phyloP scores from a whole-genome alignment of 352 stramenopile genomes.

The Phytophthora quininea region DNA sequence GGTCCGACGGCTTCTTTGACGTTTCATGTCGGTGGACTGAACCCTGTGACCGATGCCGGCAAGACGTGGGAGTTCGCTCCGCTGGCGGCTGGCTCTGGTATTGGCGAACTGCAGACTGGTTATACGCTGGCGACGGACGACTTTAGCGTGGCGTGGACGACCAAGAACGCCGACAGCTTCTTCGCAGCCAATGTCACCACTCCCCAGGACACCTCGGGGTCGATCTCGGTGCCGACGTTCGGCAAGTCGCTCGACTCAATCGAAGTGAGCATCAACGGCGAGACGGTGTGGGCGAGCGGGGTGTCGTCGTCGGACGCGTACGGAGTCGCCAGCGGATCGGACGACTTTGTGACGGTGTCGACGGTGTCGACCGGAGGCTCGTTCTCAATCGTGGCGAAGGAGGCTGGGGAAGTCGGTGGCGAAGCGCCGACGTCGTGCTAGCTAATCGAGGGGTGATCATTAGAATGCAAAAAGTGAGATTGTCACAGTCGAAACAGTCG shows the following conservation, averaged over 20 bases:
- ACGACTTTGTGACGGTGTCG: conserved; percentile 30
- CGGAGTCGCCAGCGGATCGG: conserved; percentile 12
- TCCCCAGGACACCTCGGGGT: conserved; percentile 23
- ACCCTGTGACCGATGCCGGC: conserved; percentile 25
- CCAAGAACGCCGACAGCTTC: conserved; percentile 21
- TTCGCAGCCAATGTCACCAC: conserved; percentile 20
- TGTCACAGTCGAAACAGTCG: too few species aligned
- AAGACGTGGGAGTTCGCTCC: conserved; percentile 35
- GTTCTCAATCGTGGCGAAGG: conserved; percentile 23
- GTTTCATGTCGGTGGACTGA: conserved; percentile 27
- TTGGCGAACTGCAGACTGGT: conserved; percentile 25
- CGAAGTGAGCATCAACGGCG: conserved; percentile 36
- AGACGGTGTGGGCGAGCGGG: conserved; percentile 29
- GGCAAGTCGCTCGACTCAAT: conserved; percentile 26
- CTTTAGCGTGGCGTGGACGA: conserved; percentile 35
- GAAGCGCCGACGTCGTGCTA: not conserved
- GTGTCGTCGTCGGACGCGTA: conserved; percentile 12
- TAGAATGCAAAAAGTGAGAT: too few species aligned
- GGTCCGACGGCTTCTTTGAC: conserved; percentile 32
- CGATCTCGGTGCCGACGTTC: conserved; percentile 37
- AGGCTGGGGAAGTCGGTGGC: conserved; percentile 1
- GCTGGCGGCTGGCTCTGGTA: conserved; percentile 19
- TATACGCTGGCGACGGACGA: conserved; percentile 24
- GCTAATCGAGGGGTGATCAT: too few species aligned
- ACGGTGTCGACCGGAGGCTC: conserved; percentile 13